These are phyloP conservation scores for Trichosporon ovoides DNA, from an alignment of 1,284 basidiomycete genomes.

Conservation along the genomic window DNA sequence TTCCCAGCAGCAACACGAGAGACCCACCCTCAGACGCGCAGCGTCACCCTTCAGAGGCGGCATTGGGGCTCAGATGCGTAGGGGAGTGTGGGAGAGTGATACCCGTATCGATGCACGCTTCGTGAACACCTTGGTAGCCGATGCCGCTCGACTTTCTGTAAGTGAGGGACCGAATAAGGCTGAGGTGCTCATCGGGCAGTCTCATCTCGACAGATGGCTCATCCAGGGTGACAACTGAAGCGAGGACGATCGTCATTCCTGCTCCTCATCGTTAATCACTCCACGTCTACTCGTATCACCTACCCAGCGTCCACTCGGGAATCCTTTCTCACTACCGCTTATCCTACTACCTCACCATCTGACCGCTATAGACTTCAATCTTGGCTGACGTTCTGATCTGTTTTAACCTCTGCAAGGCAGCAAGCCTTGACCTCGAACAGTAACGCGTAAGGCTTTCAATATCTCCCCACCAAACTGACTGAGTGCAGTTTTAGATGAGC, in stretches of 20 bases:
- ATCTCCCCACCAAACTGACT: background rate
- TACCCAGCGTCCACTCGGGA: background rate
- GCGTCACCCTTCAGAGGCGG: slow-evolving; percentile 34
- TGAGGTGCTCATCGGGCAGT: background rate
- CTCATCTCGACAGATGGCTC: too few relatives aligned
- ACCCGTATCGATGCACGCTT: background rate
- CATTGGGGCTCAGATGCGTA: slow-evolving; percentile 15
- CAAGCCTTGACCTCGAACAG: background rate
- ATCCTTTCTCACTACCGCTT: slow-evolving; percentile 1
- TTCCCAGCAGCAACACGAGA: background rate
- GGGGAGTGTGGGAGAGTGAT: background rate
- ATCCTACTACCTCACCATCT: background rate
- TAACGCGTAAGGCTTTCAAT: background rate
- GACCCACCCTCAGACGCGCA: slow-evolving; percentile 36
- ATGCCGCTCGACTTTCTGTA: background rate
- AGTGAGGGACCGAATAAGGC: background rate
- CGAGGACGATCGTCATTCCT: too few relatives aligned
- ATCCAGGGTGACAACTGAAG: too few relatives aligned
- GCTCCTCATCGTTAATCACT: background rate
- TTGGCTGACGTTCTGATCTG: slow-evolving; percentile 1
- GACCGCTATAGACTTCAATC: background rate
- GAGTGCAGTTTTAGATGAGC: background rate
- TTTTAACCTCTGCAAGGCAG: background rate
- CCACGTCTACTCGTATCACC: slow-evolving; percentile 3
- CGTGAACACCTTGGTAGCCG: background rate